phyloP scores from a whole-genome alignment of 169 alveolate genomes.

The Eimeria acervulina region DNA sequence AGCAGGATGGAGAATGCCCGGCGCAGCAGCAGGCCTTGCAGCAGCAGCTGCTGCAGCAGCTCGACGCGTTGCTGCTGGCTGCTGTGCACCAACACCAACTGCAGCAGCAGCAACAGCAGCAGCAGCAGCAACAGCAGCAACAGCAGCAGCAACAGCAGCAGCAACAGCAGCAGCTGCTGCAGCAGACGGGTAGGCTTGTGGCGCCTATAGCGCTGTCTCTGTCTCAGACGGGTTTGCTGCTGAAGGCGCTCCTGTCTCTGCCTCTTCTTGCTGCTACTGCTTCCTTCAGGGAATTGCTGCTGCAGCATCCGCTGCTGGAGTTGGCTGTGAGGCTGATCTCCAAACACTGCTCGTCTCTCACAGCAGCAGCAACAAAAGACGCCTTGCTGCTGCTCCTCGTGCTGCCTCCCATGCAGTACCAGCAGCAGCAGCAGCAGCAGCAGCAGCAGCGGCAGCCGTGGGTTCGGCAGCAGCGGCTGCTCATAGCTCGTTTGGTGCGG shows the following conservation, averaged over 20 bases:
- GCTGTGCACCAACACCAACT: not conserved
- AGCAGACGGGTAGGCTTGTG: not conserved
- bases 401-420: constrained; percentile 53
- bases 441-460: constrained; percentile 30
- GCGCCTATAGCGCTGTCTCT: not conserved
- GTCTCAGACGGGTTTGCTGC: not conserved
- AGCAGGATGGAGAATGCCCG: constrained; percentile 6
- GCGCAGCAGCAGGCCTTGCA: not conserved
- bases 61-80: constrained; percentile 12
- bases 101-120: not conserved
- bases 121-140: not conserved
- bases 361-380: constrained; percentile 40
- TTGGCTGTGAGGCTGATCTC: constrained; percentile 24
- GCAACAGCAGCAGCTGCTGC: constrained; percentile 33
- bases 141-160: constrained; percentile 14
- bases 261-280: constrained; percentile 67
- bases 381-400: constrained; percentile 67
- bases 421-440: constrained; percentile 58
- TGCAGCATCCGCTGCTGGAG: constrained; percentile 26
- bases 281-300: constrained; percentile 11
- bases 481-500: constrained; percentile 36
- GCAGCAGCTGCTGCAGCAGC: constrained; percentile 64
- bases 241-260: constrained; percentile 30
- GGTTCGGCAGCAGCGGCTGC: constrained; percentile 52
- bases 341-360: not conserved